These are phyloP conservation scores for Viridothelium virens DNA, from an alignment of 495 filamentous ascomycete species.

Conservation along the genomic window DNA sequence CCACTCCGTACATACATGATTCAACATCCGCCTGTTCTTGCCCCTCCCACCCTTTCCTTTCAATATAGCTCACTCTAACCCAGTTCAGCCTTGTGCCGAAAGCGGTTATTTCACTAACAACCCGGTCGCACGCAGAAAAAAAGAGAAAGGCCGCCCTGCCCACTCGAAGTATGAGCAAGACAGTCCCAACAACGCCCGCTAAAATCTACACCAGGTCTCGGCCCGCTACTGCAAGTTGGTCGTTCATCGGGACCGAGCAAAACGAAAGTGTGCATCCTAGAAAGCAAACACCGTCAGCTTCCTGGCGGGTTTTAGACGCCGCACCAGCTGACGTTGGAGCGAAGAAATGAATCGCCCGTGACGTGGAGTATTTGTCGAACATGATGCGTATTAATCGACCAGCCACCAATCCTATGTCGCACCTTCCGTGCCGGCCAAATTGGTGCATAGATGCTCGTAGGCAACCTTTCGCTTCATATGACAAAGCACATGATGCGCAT, in stretches of 20 bases:
- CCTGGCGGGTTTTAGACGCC: background rate
- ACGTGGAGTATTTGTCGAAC: background rate
- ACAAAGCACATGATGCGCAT: conserved; percentile 10
- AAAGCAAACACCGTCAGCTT: conserved; percentile 11
- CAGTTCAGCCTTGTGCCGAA: background rate
- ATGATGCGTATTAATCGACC: background rate
- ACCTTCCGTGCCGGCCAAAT: conserved; percentile 1
- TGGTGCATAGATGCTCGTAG: background rate
- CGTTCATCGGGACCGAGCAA: background rate
- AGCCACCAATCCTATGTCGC: background rate
- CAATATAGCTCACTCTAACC: background rate
- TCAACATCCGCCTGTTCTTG: background rate
- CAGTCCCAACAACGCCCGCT: background rate
- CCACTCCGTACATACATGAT: background rate
- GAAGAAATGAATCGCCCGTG: conserved; percentile 4
- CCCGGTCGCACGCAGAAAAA: background rate
- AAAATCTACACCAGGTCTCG: background rate
- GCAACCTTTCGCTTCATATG: background rate
- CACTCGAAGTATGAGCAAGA: background rate
- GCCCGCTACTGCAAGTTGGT: conserved; percentile 8
- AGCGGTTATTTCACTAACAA: background rate
- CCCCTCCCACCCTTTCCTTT: background rate
- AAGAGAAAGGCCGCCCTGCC: background rate
- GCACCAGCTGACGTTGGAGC: conserved; percentile 4
- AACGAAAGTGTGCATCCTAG: background rate